These are phyloP conservation scores for Manihot esculenta DNA, from an alignment of 441 rosid species.

Conservation along the genomic window DNA sequence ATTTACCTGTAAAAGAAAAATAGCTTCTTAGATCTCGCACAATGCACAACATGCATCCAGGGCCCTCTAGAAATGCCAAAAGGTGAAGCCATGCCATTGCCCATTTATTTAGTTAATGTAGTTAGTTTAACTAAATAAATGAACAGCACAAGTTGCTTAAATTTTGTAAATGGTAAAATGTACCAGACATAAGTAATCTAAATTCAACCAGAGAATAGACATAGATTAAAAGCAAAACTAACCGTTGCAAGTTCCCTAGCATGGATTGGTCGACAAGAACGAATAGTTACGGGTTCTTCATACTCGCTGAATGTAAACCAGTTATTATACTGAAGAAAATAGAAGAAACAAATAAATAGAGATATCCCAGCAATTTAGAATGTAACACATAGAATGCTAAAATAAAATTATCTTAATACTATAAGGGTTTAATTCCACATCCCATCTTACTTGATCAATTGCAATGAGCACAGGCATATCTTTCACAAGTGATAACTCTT, in stretches of 20 bases:
- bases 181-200: not conserved
- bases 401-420: not conserved
- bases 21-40: not conserved
- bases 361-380: not conserved
- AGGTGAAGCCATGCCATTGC: not conserved
- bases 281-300: constrained; percentile 76
- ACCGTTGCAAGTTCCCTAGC: constrained; percentile 92
- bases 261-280: constrained; percentile 72
- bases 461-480: constrained; percentile 88
- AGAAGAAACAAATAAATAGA: constrained; percentile 26
- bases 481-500: constrained; percentile 84
- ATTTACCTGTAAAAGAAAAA: constrained; percentile 61
- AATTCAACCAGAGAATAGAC: not conserved
- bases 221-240: constrained; percentile 20
- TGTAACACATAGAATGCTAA: not conserved
- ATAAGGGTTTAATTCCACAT: not conserved
- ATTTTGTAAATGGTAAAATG: not conserved
- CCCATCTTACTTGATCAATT: constrained; percentile 77
- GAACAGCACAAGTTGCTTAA: not conserved
- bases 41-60: too few species aligned
- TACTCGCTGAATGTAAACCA: constrained; percentile 98
- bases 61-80: not conserved
- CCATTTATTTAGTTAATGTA: too few species aligned
- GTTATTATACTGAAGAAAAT: constrained; percentile 66
- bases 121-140: not conserved